Evolutionary conservation across 164 flowering plant genomes (phyloP).

Genomic region (Protea cynaroides): DNA sequence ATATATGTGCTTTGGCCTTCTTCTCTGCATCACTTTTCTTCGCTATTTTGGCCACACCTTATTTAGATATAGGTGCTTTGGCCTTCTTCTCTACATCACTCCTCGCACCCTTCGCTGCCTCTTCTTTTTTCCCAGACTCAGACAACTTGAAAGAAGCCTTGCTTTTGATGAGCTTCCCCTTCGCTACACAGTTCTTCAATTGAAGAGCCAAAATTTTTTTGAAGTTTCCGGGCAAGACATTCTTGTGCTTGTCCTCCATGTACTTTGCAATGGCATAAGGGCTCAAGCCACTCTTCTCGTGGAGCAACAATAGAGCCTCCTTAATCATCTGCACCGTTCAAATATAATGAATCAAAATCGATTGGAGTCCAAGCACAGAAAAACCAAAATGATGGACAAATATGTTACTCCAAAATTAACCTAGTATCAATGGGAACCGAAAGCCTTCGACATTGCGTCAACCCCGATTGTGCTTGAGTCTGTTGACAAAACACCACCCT

Average conservation of each 20-base stretch:
- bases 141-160: constrained; percentile 74
- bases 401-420: background rate
- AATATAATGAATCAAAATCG: background rate
- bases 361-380: background rate
- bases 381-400: background rate
- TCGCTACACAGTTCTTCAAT: constrained; percentile 52
- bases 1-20: too few species aligned
- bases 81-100: too few species aligned
- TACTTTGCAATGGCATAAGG: constrained; percentile 73
- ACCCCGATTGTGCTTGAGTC: too few species aligned
- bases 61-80: too few species aligned
- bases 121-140: constrained; percentile 33
- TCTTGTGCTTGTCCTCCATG: constrained; percentile 75
- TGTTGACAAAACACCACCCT: too few species aligned
- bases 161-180: constrained; percentile 57
- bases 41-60: too few species aligned
- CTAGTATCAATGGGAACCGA: too few species aligned
- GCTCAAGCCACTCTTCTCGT: constrained; percentile 72
- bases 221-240: constrained; percentile 60
- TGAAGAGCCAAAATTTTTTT: constrained; percentile 59
- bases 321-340: constrained; percentile 57
- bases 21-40: too few species aligned
- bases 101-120: constrained; percentile 2
- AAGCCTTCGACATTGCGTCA: too few species aligned
- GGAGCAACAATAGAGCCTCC: constrained; percentile 56